Percentiles rank a stretch among this genome's conserved stretches.
phyloP scores from a whole-genome alignment of 352 stramenopile genomes.

The Phytophthora constricta region DNA sequence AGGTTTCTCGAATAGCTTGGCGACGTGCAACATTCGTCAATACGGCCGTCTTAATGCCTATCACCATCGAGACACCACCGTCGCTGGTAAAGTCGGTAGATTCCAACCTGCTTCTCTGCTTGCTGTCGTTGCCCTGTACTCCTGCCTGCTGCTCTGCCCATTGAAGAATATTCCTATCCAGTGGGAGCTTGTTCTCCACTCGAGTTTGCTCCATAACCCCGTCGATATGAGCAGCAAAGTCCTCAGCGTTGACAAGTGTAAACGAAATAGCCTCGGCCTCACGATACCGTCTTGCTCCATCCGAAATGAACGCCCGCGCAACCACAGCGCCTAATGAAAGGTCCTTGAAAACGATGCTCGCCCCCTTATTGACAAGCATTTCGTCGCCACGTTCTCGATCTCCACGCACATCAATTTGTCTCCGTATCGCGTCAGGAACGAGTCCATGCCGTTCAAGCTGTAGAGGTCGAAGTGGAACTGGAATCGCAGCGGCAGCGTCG shows the following conservation, averaged over 20 bases:
- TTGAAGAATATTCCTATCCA: background rate
- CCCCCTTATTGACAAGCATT: constrained; percentile 7
- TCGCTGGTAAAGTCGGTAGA: background rate
- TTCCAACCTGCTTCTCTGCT: background rate
- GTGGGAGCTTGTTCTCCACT: background rate
- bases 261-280: constrained; percentile 5
- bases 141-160: constrained; percentile 19
- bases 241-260: background rate
- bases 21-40: constrained; percentile 35
- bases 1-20: constrained; percentile 52
- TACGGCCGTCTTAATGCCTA: constrained; percentile 60
- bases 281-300: background rate
- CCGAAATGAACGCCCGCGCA: constrained; percentile 10
- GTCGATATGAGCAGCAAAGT: background rate
- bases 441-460: background rate
- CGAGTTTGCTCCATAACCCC: background rate
- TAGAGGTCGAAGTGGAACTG: background rate
- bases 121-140: background rate
- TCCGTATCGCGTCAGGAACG: background rate
- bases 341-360: constrained; percentile 28
- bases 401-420: constrained; percentile 21
- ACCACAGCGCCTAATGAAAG: constrained; percentile 3
- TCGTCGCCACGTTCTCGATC: constrained; percentile 1
- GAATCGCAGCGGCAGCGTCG: background rate
- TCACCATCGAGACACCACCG: constrained; percentile 15